phyloP scores from a whole-genome alignment of 1,139 yeast genomes.

The Debaryomyces udenii region DNA sequence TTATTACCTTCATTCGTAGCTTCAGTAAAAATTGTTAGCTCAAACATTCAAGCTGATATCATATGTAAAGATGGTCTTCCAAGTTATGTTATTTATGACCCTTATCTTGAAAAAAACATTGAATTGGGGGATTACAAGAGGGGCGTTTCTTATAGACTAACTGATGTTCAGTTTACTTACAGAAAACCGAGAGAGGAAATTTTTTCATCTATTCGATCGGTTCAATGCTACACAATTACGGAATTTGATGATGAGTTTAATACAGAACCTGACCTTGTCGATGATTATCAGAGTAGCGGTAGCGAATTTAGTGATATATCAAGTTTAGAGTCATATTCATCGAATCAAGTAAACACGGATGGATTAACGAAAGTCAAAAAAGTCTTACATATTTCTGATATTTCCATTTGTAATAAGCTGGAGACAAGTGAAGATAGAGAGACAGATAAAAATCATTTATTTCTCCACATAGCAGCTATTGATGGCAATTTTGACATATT shows the following conservation, averaged over 20 bases:
- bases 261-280: constrained; percentile 38
- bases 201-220: constrained; percentile 20
- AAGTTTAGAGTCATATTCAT: constrained; percentile 33
- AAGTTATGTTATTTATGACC: constrained; percentile 31
- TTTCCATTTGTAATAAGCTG: constrained; percentile 28
- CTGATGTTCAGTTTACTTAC: constrained; percentile 26
- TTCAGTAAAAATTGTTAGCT: constrained; percentile 29
- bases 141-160: constrained; percentile 39
- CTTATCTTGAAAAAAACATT: constrained; percentile 25
- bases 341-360: constrained; percentile 22
- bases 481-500: constrained; percentile 47
- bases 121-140: constrained; percentile 45
- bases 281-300: constrained; percentile 22
- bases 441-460: constrained; percentile 25
- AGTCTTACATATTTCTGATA: constrained; percentile 35
- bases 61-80: constrained; percentile 50
- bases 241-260: constrained; percentile 42
- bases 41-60: constrained; percentile 37
- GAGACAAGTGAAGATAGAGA: constrained; percentile 25
- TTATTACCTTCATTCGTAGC: constrained; percentile 34
- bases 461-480: constrained; percentile 36
- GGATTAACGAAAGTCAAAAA: constrained; percentile 32
- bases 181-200: constrained; percentile 28
- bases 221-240: constrained; percentile 43
- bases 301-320: constrained; percentile 40